Evolutionary conservation across 768 basidiomycete genomes (phyloP).

Genomic region (Tremella fuciformis): DNA sequence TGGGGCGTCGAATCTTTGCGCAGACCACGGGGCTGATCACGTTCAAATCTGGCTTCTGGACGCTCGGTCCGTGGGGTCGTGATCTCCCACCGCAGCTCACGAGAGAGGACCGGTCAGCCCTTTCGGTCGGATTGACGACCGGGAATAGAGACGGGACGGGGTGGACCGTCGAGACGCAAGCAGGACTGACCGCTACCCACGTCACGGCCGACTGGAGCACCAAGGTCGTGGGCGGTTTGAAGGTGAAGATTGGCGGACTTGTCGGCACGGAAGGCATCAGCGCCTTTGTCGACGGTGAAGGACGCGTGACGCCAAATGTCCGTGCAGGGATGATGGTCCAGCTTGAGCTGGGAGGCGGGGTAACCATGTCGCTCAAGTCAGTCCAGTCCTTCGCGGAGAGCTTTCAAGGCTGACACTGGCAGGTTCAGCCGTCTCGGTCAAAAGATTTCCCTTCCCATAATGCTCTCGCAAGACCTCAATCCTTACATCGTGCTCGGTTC

Average conservation of each 20-base stretch:
- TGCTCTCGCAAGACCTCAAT: slow-evolving; percentile 49
- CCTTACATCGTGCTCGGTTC: slow-evolving; percentile 44
- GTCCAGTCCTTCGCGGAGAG: neutral
- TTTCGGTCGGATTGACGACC: slow-evolving; percentile 47
- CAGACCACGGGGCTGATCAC: slow-evolving; percentile 51
- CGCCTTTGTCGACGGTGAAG: slow-evolving; percentile 48
- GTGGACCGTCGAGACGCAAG: slow-evolving; percentile 49
- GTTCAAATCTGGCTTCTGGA: slow-evolving; percentile 47
- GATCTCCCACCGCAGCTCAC: slow-evolving; percentile 21
- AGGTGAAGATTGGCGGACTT: slow-evolving; percentile 40
- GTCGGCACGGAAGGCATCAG: slow-evolving; percentile 36
- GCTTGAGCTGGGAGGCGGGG: slow-evolving; percentile 41
- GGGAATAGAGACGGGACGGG: slow-evolving; percentile 36
- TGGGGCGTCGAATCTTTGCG: slow-evolving; percentile 49
- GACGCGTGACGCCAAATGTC: slow-evolving; percentile 48
- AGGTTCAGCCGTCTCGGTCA: slow-evolving; percentile 54
- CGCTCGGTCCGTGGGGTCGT: slow-evolving; percentile 50
- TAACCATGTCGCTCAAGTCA: slow-evolving; percentile 31
- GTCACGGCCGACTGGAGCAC: slow-evolving; percentile 43
- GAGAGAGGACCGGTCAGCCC: slow-evolving; percentile 29
- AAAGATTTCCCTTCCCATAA: slow-evolving; percentile 44
- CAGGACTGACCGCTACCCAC: slow-evolving; percentile 36
- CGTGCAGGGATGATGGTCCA: slow-evolving; percentile 44
- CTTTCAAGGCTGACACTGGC: neutral
- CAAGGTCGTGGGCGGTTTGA: slow-evolving; percentile 47